Percentiles rank a stretch among this genome's conserved stretches.
Conservation (phyloP, 1,284 basidiomycete species). For the Afroboletus lepidellus region DNA sequence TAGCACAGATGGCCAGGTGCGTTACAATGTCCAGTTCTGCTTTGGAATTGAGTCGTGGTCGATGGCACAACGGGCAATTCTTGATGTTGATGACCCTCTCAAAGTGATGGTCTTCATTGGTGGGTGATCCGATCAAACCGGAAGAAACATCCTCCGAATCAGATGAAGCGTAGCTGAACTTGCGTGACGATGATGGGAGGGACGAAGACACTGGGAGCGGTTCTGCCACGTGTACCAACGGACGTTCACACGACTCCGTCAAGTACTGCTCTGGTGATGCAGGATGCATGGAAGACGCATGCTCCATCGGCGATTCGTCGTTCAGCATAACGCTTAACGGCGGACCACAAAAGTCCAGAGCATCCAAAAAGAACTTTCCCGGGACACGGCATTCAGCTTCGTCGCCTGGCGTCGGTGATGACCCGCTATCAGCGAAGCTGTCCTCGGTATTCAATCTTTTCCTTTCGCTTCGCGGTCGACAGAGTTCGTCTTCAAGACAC, state of each 20-base stretch:
- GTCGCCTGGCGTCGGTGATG: constrained; percentile 46
- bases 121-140: constrained; percentile 3
- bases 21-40: constrained; percentile 93
- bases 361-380: constrained; percentile 42
- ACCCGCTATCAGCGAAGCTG: constrained; percentile 30
- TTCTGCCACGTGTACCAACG: constrained; percentile 37
- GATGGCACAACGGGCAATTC: constrained; percentile 91
- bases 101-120: constrained; percentile 45
- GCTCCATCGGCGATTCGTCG: constrained; percentile 26
- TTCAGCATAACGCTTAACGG: constrained; percentile 31
- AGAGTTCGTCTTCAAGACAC: constrained; percentile 80
- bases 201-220: constrained; percentile 24
- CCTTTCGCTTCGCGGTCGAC: constrained; percentile 69
- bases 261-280: constrained; percentile 28
- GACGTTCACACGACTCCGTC: constrained; percentile 48
- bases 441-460: constrained; percentile 52
- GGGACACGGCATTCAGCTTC: constrained; percentile 17
- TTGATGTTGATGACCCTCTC: constrained; percentile 95
- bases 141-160: constrained; percentile 44
- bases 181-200: constrained; percentile 21
- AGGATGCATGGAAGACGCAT: constrained; percentile 11
- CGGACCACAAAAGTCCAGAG: constrained; percentile 66
- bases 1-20: constrained; percentile 91
- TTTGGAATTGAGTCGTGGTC: constrained; percentile 80
- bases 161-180: constrained; percentile 40